Evolutionary conservation across 208 protist species (phyloP), one percentile per base, ranked within the genome.

Genomic region (Crithidia expoeki): DNA sequence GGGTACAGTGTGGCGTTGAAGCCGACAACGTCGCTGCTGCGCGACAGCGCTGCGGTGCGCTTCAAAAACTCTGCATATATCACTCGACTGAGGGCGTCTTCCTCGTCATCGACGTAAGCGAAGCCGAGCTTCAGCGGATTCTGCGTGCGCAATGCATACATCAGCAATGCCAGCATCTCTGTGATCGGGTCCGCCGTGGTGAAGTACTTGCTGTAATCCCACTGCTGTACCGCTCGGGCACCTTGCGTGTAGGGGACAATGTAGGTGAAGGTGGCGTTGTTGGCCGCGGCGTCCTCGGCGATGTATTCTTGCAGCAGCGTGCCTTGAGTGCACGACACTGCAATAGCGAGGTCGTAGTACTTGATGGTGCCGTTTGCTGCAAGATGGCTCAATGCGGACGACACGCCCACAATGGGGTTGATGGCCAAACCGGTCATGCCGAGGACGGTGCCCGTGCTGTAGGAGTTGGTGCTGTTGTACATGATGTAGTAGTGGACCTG

Each of bases 131-230:
- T 62, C 33, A 50, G 3, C 28, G 69, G 69, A 27, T 38, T 51
- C 2, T 46, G 6, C 6, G 14, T 21, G 30, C 30, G 28, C 2
- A 75, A 25, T 4, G 63, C 53, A 21, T 68, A 68, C 19, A 53
- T 33, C 61, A 75, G 42, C 42, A 75, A 11, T 19, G 33, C 69
- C 61, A 75, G 49, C 69, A 75, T 75, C 61, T 75, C 53, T 46
- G 61, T 68, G 10, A 53, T 61, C 2, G 69, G 69, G 21, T 68
- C 69, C 28, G 38, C 40, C 34, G 51, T 64, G 25, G 40, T 25
- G 17, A 68, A 74, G 68, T 68, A 74, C n/a, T 55, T 33, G 25
- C 56, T 28, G 0, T n/a, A 60, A 1, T 6, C 14, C n/a, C n/a
- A 7, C 6, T 6, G 53, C 17, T 30, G 44, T 28, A 63, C 46